Evolutionary conservation across 495 filamentous ascomycete species (phyloP).

Genomic region (Letharia columbiana): DNA sequence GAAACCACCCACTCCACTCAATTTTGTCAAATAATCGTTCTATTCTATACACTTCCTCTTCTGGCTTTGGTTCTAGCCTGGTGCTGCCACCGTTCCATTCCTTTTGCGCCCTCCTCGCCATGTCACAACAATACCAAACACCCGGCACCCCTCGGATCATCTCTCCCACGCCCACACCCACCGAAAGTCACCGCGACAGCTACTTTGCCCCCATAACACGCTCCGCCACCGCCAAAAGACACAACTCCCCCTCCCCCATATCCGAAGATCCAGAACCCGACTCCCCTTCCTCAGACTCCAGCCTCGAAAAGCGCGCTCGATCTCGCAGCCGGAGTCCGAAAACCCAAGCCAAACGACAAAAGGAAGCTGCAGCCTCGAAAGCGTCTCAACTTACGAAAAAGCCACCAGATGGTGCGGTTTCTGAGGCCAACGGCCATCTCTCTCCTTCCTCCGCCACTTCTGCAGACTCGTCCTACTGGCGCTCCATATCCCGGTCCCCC

Average conservation of each 20-base stretch:
- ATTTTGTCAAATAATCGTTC: not conserved
- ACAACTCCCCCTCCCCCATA: constrained; percentile 35
- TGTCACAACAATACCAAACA: constrained; percentile 42
- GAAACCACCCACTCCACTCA: constrained; percentile 11
- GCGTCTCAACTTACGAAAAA: constrained; percentile 16
- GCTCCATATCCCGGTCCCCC: constrained; percentile 76
- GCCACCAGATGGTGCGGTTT: constrained; percentile 31
- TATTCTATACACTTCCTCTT: not conserved
- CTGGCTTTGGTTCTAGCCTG: not conserved
- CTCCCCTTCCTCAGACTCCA: constrained; percentile 34
- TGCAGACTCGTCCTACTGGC: constrained; percentile 57
- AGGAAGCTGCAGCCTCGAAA: constrained; percentile 32
- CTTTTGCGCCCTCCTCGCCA: constrained; percentile 22
- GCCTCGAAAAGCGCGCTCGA: constrained; percentile 37
- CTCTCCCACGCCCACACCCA: constrained; percentile 59
- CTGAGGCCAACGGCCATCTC: constrained; percentile 58
- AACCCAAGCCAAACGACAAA: constrained; percentile 30
- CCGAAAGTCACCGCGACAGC: constrained; percentile 44
- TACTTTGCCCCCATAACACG: constrained; percentile 58
- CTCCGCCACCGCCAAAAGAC: constrained; percentile 43
- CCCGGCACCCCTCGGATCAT: constrained; percentile 63
- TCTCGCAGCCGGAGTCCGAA: constrained; percentile 34
- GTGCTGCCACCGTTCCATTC: constrained; percentile 16
- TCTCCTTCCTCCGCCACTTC: constrained; percentile 49
- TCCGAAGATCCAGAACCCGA: constrained; percentile 37